Conservation (phyloP, 345 rosid species). For the Hibiscus syriacus region DNA sequence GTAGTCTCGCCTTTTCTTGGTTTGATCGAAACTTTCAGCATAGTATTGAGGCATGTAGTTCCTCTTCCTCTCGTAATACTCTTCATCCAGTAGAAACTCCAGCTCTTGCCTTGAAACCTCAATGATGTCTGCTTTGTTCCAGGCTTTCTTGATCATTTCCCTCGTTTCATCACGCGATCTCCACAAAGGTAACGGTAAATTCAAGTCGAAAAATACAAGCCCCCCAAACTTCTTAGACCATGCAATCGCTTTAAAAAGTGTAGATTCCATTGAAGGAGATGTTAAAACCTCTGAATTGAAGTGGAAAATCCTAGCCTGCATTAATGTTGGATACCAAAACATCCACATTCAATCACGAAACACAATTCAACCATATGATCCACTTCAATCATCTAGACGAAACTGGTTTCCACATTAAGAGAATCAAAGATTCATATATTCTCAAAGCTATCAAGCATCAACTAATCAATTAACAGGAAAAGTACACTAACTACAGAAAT, state of each 20-base stretch:
- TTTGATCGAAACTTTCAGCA: slow-evolving; percentile 57
- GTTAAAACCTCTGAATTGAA: slow-evolving; percentile 68
- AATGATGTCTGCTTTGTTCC: slow-evolving; percentile 62
- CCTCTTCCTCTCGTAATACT: slow-evolving; percentile 50
- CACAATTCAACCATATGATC: not conserved
- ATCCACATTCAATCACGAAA: slow-evolving; percentile 12
- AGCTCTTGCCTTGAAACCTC: slow-evolving; percentile 82
- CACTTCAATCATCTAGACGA: not conserved
- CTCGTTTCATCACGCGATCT: slow-evolving; percentile 62
- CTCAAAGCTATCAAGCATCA: not conserved
- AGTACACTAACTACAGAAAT: not conserved
- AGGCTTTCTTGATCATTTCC: slow-evolving; percentile 58
- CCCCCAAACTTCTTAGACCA: slow-evolving; percentile 79
- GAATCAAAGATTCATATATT: not conserved
- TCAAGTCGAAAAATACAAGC: slow-evolving; percentile 65
- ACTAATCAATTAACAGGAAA: not conserved
- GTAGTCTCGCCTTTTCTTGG: slow-evolving; percentile 54
- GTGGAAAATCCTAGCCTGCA: slow-evolving; percentile 87
- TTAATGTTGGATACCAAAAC: slow-evolving; percentile 1
- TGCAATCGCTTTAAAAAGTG: slow-evolving; percentile 58
- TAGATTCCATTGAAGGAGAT: slow-evolving; percentile 43
- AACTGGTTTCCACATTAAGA: not conserved
- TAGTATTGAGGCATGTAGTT: slow-evolving; percentile 73
- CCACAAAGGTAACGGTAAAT: slow-evolving; percentile 76
- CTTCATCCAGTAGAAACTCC: slow-evolving; percentile 82